Conservation (phyloP, 768 basidiomycete species). For the Leccinum fibrillosum region DNA sequence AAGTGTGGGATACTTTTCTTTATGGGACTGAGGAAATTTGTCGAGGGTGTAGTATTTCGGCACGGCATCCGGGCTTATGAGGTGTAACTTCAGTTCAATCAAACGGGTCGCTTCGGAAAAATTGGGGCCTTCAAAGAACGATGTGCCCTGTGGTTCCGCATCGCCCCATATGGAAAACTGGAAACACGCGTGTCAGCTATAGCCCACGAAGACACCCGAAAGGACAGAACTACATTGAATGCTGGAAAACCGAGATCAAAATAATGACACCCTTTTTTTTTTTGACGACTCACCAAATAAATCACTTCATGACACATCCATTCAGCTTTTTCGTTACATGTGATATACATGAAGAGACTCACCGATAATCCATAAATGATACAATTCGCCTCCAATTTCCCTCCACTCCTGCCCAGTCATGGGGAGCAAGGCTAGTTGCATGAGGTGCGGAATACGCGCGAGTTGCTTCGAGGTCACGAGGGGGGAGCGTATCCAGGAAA, state of each 20-base stretch:
- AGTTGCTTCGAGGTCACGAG: conserved; percentile 47
- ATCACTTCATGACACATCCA: conserved; percentile 14
- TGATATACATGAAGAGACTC: conserved; percentile 5
- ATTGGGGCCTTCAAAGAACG: conserved; percentile 49
- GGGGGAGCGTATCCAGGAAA: conserved; percentile 42
- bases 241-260: conserved; percentile 28
- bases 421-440: conserved; percentile 25
- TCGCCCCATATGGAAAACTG: conserved; percentile 23
- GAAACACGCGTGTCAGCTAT: background rate
- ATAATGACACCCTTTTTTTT: background rate
- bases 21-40: conserved; percentile 19
- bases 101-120: conserved; percentile 67
- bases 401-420: conserved; percentile 75
- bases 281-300: conserved; percentile 18
- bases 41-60: conserved; percentile 19
- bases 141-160: conserved; percentile 16
- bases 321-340: conserved; percentile 33
- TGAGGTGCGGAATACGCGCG: conserved; percentile 55
- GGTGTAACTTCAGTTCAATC: conserved; percentile 51
- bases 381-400: conserved; percentile 75
- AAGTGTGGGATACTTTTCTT: conserved; percentile 39
- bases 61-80: conserved; percentile 36
- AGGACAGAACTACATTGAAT: conserved; percentile 43
- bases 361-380: conserved; percentile 80
- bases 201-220: background rate